Conservation (phyloP, 2,329 filamentous ascomycete species). For the Verticillium nubilum region DNA sequence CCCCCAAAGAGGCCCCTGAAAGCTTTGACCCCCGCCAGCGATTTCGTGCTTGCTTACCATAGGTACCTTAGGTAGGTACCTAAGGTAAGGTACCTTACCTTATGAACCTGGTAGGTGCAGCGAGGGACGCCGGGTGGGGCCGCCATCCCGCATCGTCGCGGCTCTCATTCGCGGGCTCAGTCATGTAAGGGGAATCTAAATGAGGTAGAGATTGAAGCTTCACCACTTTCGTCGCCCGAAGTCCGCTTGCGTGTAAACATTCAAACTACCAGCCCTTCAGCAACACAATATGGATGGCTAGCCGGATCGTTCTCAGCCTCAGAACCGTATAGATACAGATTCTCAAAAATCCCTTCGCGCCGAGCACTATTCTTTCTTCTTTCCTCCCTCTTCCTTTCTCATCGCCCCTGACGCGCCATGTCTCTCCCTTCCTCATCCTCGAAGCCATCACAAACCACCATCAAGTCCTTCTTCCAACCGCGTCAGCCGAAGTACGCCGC, state of each 20-base stretch:
- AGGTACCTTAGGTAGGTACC: too few relatives aligned
- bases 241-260: background rate
- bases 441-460: constrained; percentile 45
- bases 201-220: background rate
- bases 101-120: background rate
- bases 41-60: too few relatives aligned
- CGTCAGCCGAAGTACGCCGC: constrained; percentile 37
- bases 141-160: background rate
- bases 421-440: constrained; percentile 29
- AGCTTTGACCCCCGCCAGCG: too few relatives aligned
- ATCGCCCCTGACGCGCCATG: constrained; percentile 20
- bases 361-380: background rate
- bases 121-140: background rate
- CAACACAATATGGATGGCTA: background rate
- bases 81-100: too few relatives aligned
- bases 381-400: background rate
- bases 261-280: background rate
- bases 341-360: background rate
- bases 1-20: background rate
- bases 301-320: background rate
- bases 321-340: background rate
- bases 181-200: background rate
- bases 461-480: constrained; percentile 58
- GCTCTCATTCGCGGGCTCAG: background rate
- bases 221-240: background rate